Evolutionary conservation across 2,329 filamentous ascomycete species (phyloP), one percentile per base, ranked within the genome.

Genomic region (Alternaria dauci): DNA sequence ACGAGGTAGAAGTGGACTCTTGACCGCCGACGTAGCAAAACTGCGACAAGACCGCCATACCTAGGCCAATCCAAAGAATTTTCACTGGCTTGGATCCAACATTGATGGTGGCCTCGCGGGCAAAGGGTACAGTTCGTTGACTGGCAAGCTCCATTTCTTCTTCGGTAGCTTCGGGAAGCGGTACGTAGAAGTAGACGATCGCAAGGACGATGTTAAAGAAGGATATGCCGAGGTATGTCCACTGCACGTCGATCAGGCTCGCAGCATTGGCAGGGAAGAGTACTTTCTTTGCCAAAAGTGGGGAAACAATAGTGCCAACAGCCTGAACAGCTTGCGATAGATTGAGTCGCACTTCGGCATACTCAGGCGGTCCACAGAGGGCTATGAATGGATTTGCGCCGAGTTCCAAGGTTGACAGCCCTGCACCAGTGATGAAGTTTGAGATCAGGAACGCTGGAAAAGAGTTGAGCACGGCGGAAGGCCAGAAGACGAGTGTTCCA

Each of bases 181-280:
- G 87, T 1, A 88, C 76, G 65, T 89, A 89, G 70, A 85, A 87
- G 72, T 88, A 89, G 3, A 81, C 81, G 9, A 88, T 79, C 1
- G 87, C 87, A 12, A 89, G 79, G 4, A 84, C 74, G 47, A 88
- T 80, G 28, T 85, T 87, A 67, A 88, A 88, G 12, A 89, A 80
- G 1, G 86, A 82, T 58, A 89, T 88, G 8, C 86, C 87, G 3
- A 89, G 82, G 61, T 89, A 89, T 0, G 87, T 84, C 86, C 87
- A 89, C 71, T 89, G 87, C 1, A 88, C 86, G 55, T 87, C 82
- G 57, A 89, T 84, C 26, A 89, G 72, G 9, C 81, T 84, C 1
- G 82, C 79, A 0, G 84, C 83, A 57, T 84, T 78, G 16, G 70
- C 67, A 42, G 80, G 81, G 76, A 88, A 88, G 28, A 89, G 81